Base-by-base conservation (phyloP, 2,329 filamentous ascomycete genomes). In the Annulohypoxylon truncatum region DNA sequence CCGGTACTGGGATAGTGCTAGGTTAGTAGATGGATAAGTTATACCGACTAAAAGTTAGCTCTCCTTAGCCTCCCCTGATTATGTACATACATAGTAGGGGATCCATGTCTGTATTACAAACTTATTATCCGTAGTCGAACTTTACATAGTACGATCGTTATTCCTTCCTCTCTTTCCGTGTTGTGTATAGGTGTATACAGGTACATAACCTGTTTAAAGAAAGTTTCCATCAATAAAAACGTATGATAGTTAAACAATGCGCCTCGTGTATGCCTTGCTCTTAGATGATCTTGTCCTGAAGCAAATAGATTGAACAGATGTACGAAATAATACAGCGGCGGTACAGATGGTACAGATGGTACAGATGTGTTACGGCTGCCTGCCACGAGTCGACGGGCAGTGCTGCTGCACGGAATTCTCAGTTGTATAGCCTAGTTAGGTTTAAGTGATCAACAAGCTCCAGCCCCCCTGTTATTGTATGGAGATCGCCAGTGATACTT, bases 381-480 rank as follows among this genome's bases (percentile, higher is more conserved):
- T 64, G 50, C 50, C 42, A 55, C 58, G 40, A 55, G 42, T 33
- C 35, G 20, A 56, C 24, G 38, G 38, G 15, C 26, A 4, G 46
- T 26, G 46, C 46, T 42, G 20, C 62, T 52, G 66, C 62, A 61
- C 62, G 59, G 66, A 60, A 63, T 66, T 35, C 50, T 62, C 44
- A 62, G 57, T 35, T 58, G 51, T 40, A 42, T 29, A 51, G 57
- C 66, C 60, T 5, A 69, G 50, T 69, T 68, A 8, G 61, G 68
- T 58, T 67, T 70, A 70, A 61, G 66, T 69, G 68, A 70, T 70
- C 66, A 67, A 57, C 66, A 61, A 61, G 57, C 64, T 62, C 57
- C 52, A 55, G 33, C 42, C 47, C 59, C 61, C 59, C 61, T 63
- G 53, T 58, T 57, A 52, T 22, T 38, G 31, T 60, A 56, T 44